These are phyloP conservation scores for Fusarium palustre DNA, from an alignment of 2,329 filamentous ascomycete species.

Conservation along the genomic window DNA sequence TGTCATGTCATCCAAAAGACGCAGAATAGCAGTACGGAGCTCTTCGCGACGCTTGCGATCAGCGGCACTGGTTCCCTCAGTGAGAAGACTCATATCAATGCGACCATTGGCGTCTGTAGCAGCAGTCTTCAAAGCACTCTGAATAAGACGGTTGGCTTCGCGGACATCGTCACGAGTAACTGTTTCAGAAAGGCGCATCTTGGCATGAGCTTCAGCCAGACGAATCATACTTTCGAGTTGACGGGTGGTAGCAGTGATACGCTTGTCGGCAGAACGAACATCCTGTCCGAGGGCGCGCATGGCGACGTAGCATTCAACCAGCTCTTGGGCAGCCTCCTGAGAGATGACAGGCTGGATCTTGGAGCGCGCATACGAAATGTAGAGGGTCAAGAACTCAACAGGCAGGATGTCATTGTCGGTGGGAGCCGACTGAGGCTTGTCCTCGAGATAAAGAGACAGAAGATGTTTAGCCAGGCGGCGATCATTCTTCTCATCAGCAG, in stretches of 20 bases:
- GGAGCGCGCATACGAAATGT: conserved; percentile 95
- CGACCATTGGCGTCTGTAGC: conserved; percentile 94
- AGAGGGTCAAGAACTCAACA: conserved; percentile 93
- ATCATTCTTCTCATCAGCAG: conserved; percentile 89
- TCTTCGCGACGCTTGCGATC: conserved; percentile 86
- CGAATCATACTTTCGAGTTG: conserved; percentile 99
- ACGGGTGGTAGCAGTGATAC: conserved; percentile 96
- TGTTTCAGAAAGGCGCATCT: conserved; percentile 85
- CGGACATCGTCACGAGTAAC: conserved; percentile 86
- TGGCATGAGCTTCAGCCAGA: conserved; percentile 93
- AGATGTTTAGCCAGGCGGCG: conserved; percentile 91
- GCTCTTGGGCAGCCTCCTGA: conserved; percentile 81
- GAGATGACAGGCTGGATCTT: conserved; percentile 87
- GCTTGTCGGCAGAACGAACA: conserved; percentile 88
- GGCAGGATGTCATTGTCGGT: conserved; percentile 83
- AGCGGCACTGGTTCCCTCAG: conserved; percentile 91
- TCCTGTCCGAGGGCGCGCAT: conserved; percentile 95
- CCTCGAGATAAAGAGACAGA: conserved; percentile 96
- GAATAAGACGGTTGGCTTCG: conserved; percentile 93
- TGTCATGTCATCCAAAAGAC: conserved; percentile 83
- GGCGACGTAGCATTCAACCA: conserved; percentile 88
- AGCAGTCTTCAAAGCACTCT: conserved; percentile 92
- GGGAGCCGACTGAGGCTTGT: conserved; percentile 85
- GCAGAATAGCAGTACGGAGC: conserved; percentile 81
- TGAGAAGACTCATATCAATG: conserved; percentile 96